These are phyloP conservation scores for Austropuccinia psidii DNA, from an alignment of 1,284 basidiomycete genomes.

Conservation along the genomic window DNA sequence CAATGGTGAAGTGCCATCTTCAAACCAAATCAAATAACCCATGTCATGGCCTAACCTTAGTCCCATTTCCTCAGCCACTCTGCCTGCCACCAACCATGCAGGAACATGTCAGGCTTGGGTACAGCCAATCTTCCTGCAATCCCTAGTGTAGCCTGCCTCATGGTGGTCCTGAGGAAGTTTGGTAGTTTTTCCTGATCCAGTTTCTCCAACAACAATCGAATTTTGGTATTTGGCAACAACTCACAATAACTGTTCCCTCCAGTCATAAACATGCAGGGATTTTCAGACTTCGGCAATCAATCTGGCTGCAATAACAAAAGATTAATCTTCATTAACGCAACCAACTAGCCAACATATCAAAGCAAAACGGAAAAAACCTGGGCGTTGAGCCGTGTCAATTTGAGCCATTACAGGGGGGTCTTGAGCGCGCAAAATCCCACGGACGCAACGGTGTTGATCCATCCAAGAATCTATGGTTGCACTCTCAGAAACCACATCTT, in stretches of 20 bases:
- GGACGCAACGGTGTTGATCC: conserved; percentile 54
- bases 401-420: conserved; percentile 76
- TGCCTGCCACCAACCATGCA: conserved; percentile 76
- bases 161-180: conserved; percentile 78
- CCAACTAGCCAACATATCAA: too few species aligned
- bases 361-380: too few species aligned
- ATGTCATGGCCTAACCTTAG: too few species aligned
- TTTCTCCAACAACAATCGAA: conserved; percentile 74
- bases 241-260: too few species aligned
- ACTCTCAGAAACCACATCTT: conserved; percentile 95
- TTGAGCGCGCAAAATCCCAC: conserved; percentile 63
- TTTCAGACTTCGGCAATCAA: too few species aligned
- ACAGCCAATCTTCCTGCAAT: conserved; percentile 69
- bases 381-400: conserved; percentile 81
- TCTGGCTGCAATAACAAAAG: too few species aligned
- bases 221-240: too few species aligned
- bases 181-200: conserved; percentile 76
- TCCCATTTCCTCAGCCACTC: conserved; percentile 74
- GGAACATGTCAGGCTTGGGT: conserved; percentile 86
- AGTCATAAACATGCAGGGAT: too few species aligned
- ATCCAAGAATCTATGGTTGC: conserved; percentile 91
- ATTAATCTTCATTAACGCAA: too few species aligned
- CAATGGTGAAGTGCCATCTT: too few species aligned
- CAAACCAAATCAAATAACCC: too few species aligned
- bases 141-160: conserved; percentile 60